These are phyloP conservation scores for Paramyrothecium roridum DNA, from an alignment of 2,329 filamentous ascomycete species.

Conservation along the genomic window DNA sequence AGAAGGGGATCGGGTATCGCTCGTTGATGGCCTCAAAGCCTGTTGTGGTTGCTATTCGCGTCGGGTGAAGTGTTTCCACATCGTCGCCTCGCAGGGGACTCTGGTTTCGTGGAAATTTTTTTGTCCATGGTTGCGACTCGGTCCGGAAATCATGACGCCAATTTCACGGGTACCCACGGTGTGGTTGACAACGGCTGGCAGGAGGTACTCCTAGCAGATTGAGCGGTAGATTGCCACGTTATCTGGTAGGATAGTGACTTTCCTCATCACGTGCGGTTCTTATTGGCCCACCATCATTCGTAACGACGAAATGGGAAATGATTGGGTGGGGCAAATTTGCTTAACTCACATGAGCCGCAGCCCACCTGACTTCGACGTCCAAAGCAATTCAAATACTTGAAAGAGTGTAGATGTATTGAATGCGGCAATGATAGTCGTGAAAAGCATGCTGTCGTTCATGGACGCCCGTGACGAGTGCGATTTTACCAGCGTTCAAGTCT, in stretches of 20 bases:
- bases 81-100: not conserved
- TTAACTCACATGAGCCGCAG: too few species aligned
- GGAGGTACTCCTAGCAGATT: not conserved
- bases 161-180: not conserved
- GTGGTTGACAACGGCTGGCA: not conserved
- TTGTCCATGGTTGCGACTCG: not conserved
- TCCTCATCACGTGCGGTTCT: too few species aligned
- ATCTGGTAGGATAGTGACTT: not conserved
- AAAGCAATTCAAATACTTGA: too few species aligned
- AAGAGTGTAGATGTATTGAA: too few species aligned
- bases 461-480: too few species aligned
- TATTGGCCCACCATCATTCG: too few species aligned
- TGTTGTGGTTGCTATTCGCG: not conserved
- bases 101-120: constrained; percentile 1
- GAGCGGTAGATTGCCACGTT: not conserved
- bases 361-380: too few species aligned
- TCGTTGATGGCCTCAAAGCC: not conserved
- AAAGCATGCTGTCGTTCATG: too few species aligned
- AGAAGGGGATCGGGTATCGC: not conserved
- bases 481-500: too few species aligned
- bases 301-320: too few species aligned
- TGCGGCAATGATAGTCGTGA: too few species aligned
- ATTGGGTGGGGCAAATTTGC: too few species aligned
- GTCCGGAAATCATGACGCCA: not conserved
- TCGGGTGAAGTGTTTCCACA: not conserved